A percentile compares a stretch with the other conserved stretches of the same genome.
Evolutionary conservation across 306 rosid species (phyloP).

Genomic region (Elaeagnus macrophylla): DNA sequence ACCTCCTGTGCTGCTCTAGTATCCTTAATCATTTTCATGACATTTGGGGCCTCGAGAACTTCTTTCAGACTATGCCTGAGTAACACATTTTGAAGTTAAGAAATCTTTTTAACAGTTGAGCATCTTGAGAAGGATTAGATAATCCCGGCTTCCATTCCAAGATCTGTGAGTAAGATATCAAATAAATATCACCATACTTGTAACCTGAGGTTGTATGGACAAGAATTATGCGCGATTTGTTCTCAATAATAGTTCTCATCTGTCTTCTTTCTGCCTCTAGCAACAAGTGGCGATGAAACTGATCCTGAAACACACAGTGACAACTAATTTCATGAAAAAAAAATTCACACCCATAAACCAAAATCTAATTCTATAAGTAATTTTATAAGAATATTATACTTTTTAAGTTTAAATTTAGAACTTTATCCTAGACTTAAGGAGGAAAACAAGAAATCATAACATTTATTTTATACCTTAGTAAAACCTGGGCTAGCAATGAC

Average conservation of each 20-base stretch:
- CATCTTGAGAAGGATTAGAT: too few species aligned
- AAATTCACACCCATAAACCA: background rate
- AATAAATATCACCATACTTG: conserved; percentile 44
- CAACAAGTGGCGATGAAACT: conserved; percentile 81
- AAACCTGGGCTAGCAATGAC: conserved; percentile 98
- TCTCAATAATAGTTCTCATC: conserved; percentile 78
- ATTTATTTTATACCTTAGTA: conserved; percentile 53
- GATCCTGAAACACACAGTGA: conserved; percentile 61
- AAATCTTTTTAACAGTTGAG: too few species aligned
- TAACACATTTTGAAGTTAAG: too few species aligned
- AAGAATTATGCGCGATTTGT: conserved; percentile 76
- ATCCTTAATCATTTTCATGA: too few species aligned
- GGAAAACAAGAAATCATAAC: conserved; percentile 4
- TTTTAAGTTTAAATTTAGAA: too few species aligned
- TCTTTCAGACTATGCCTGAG: too few species aligned
- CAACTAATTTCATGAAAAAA: too few species aligned
- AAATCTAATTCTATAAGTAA: too few species aligned
- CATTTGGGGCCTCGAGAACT: too few species aligned
- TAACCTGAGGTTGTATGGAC: conserved; percentile 84
- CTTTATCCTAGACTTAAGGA: background rate
- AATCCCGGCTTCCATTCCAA: too few species aligned
- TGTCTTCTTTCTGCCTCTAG: conserved; percentile 95
- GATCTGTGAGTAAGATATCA: too few species aligned
- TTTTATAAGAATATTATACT: background rate
- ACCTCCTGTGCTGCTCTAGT: too few species aligned